Evolutionary conservation across 495 filamentous ascomycete genomes (phyloP).

Genomic region (Daldinia childiae): DNA sequence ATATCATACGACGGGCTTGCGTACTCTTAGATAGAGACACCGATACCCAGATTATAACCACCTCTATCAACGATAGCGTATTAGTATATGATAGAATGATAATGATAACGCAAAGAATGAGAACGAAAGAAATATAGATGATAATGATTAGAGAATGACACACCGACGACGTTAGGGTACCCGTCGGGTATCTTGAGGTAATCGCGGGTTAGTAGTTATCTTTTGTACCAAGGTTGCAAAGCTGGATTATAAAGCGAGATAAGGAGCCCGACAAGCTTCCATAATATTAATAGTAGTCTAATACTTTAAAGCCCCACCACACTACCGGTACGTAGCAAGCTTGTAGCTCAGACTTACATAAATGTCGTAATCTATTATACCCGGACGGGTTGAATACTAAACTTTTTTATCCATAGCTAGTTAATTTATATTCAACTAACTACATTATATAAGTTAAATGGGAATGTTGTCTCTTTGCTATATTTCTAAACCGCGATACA

Average conservation of each 20-base stretch:
- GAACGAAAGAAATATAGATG: not conserved
- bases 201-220: constrained; percentile 8
- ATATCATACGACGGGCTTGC: not conserved
- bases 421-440: too few species aligned
- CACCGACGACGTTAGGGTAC: not conserved
- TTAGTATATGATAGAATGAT: not conserved
- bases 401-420: too few species aligned
- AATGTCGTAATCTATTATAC: constrained; percentile 5
- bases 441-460: too few species aligned
- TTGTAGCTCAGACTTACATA: constrained; percentile 1
- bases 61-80: not conserved
- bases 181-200: constrained; percentile 21
- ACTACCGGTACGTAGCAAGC: not conserved
- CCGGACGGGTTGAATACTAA: not conserved
- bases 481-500: not conserved
- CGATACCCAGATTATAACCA: not conserved
- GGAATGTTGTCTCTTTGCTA: not conserved
- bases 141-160: not conserved
- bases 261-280: not conserved
- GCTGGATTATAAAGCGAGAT: constrained; percentile 26
- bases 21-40: constrained; percentile 2
- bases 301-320: constrained; percentile 6
- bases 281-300: not conserved
- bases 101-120: constrained; percentile 6
- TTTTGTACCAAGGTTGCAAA: not conserved